A percentile compares a stretch with the other conserved stretches of the same genome.
These are phyloP conservation scores for Suillus brevipes DNA, from an alignment of 768 basidiomycete genomes.

Conservation along the genomic window DNA sequence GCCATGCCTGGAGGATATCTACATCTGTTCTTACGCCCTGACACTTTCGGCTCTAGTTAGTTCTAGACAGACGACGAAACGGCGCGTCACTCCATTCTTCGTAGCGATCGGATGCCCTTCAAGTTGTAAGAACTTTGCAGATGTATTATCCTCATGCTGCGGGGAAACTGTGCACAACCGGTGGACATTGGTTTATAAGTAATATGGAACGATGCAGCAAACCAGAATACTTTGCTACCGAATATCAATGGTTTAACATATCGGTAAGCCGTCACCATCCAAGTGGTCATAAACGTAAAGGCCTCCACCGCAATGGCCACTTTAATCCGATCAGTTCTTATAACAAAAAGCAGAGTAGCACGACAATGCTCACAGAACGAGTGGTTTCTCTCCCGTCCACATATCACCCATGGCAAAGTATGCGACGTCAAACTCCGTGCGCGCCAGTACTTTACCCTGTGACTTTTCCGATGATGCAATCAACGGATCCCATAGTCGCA, in stretches of 20 bases:
- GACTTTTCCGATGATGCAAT: conserved; percentile 35
- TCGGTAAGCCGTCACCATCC: conserved; percentile 20
- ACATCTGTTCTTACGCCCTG: too few relatives aligned
- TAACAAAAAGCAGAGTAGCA: neutral
- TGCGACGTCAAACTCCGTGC: conserved; percentile 56
- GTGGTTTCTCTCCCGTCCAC: conserved; percentile 48
- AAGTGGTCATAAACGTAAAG: conserved; percentile 44
- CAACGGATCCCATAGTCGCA: conserved; percentile 65
- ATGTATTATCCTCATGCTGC: too few relatives aligned
- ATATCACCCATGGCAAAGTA: conserved; percentile 60
- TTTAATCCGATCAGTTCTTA: conserved; percentile 18
- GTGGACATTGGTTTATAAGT: too few relatives aligned
- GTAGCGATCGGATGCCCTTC: too few relatives aligned
- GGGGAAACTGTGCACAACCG: too few relatives aligned
- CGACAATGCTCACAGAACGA: conserved; percentile 55
- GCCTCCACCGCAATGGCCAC: conserved; percentile 53
- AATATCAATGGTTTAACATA: neutral
- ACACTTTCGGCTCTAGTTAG: too few relatives aligned
- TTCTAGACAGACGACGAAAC: too few relatives aligned
- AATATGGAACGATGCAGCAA: neutral
- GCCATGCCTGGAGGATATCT: too few relatives aligned
- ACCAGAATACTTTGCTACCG: neutral
- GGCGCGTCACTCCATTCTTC: too few relatives aligned
- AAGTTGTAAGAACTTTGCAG: too few relatives aligned
- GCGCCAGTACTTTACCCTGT: conserved; percentile 53